Percentiles rank a stretch among this genome's conserved stretches.
Conservation (phyloP, 441 rosid genomes). For the Jatropha podagrica region DNA sequence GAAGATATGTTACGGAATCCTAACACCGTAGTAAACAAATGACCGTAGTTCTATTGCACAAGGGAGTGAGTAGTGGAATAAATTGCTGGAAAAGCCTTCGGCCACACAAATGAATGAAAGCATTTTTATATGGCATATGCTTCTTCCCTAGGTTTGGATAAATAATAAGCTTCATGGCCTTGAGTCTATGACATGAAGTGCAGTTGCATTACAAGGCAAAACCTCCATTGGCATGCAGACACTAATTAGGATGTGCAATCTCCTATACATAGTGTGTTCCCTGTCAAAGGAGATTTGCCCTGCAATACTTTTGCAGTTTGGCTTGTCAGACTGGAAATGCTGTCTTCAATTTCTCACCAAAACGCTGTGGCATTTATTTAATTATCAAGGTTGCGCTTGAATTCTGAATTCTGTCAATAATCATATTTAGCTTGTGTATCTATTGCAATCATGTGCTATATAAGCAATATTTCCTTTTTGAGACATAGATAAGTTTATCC, state of each 20-base stretch:
- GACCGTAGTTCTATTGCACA: not conserved
- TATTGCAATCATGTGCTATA: no score
- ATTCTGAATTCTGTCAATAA: no score
- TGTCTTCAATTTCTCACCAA: no score
- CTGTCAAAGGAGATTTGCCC: slow-evolving; percentile 59
- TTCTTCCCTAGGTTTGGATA: not conserved
- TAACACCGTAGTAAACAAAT: no score
- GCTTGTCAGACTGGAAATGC: not conserved
- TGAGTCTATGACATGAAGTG: not conserved
- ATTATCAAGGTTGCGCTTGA: no score
- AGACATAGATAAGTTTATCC: no score
- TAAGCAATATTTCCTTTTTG: no score
- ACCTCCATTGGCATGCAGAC: slow-evolving; percentile 45
- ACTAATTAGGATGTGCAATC: not conserved
- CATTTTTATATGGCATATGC: slow-evolving; percentile 8
- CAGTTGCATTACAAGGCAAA: slow-evolving; percentile 37
- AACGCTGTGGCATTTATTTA: no score
- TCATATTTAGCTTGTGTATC: no score
- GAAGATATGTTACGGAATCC: not conserved
- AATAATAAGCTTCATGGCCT: not conserved
- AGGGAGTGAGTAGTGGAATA: not conserved
- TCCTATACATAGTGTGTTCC: not conserved
- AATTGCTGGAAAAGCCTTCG: not conserved
- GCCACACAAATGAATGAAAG: not conserved
- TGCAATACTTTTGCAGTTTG: slow-evolving; percentile 37